phyloP scores from a whole-genome alignment of 2,329 filamentous ascomycete species.

The Fusarium tanahbumbuense region DNA sequence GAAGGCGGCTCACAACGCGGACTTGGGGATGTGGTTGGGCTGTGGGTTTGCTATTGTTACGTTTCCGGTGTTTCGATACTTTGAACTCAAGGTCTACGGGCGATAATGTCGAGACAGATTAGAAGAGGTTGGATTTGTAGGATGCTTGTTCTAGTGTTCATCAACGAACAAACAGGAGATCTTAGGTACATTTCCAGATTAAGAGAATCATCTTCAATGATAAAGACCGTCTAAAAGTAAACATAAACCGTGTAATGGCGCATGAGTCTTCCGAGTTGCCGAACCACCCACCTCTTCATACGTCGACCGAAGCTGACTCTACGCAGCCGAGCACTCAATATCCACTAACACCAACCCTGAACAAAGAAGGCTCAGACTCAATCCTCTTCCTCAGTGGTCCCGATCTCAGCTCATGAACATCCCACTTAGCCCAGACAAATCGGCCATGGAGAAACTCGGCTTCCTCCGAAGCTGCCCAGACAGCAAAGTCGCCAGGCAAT shows the following conservation, averaged over 20 bases:
- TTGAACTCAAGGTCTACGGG: slow-evolving; percentile 46
- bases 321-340: neutral
- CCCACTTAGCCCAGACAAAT: slow-evolving; percentile 20
- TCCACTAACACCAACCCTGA: slow-evolving; percentile 1
- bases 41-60: slow-evolving; percentile 69
- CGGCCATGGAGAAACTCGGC: slow-evolving; percentile 19
- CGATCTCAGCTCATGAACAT: slow-evolving; percentile 10
- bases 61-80: slow-evolving; percentile 45
- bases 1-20: slow-evolving; percentile 61
- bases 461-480: slow-evolving; percentile 22
- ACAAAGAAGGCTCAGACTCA: neutral
- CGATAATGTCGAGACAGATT: slow-evolving; percentile 13
- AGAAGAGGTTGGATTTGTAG: neutral
- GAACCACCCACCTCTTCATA: neutral
- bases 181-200: fast-evolving
- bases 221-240: neutral
- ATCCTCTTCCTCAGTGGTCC: slow-evolving; percentile 1
- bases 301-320: neutral
- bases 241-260: neutral
- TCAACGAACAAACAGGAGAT: neutral
- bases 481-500: slow-evolving; percentile 9
- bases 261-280: fast-evolving
- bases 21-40: slow-evolving; percentile 68
- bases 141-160: neutral
- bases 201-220: fast-evolving